Base-by-base conservation (phyloP, 192 early-diverging fungal genomes). In the Obelidium mucronatum region DNA sequence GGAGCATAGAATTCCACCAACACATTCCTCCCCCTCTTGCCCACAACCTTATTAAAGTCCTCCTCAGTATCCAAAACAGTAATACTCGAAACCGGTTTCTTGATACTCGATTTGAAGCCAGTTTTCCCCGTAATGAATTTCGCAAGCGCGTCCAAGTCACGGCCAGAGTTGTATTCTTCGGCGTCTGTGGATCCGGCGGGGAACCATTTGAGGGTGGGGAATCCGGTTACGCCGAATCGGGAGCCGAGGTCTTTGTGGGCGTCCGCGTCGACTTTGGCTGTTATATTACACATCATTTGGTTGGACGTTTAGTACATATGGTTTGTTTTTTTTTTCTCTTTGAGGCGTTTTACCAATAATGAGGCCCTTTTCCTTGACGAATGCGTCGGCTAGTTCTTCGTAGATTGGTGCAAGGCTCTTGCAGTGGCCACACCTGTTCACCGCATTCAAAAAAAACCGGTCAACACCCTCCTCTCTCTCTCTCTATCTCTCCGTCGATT, bases 201-300 rank as follows among this genome's bases (percentile, higher is more conserved):
- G 90, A 98, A 96, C 91, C 93, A 95, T 82, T 96, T 97, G 76
- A 97, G 84, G 3, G 94, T 97, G 5, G 95, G 95, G 84, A 94
- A 97, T 4, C 95, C 85, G 40, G 69, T 72, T 59, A 99, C 81
- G 54, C 81, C 92, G 80, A 87, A 99, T 66, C 87, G 84, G 58
- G 75, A 80, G 39, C 94, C 97, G 22, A 96, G 82, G 65, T 91
- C 90, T 67, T 92, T 93, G 83, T 99, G 89, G 55, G 87, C 82
- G 81, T 99, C 97, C 44, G 85, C 87, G 70, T 88, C 83, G 31
- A 84, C 85, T 74, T 86, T 95, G 81, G 95, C 69, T 64, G 62
- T 64, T 35, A 35, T 64, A 24, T 58, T 58, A n/a, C n/a, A n/a
- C n/a, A n/a, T n/a, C n/a, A n/a, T n/a, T n/a, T n/a, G n/a, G n/a